Percentiles rank a stretch among this genome's conserved stretches.
Conservation (phyloP, 164 flowering plant species). For the Vitis cinerea region DNA sequence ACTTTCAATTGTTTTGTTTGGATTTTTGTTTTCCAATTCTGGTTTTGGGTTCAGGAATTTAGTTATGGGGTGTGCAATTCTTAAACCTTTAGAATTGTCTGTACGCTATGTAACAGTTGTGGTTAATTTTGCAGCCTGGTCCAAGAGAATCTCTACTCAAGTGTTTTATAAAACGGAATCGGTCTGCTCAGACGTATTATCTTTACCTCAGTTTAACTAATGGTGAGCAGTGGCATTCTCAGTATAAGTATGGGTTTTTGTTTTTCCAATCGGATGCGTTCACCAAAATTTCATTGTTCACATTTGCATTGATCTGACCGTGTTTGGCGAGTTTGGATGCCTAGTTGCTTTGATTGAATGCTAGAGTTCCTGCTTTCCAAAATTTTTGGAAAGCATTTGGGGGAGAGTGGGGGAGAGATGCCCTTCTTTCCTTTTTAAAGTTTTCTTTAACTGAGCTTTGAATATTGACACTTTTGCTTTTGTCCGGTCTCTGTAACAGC, state of each 20-base stretch:
- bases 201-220: conserved; percentile 71
- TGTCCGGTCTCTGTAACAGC: conserved; percentile 35
- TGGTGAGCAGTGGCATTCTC: conserved; percentile 40
- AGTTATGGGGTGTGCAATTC: too few species aligned
- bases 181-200: conserved; percentile 59
- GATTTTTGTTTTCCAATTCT: background rate
- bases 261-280: too few species aligned
- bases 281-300: too few species aligned
- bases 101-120: background rate
- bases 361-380: background rate
- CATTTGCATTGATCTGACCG: background rate
- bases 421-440: too few species aligned
- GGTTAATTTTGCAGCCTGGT: conserved; percentile 69
- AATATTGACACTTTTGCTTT: background rate
- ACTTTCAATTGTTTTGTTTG: background rate
- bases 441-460: too few species aligned
- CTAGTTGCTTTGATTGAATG: too few species aligned
- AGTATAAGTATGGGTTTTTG: background rate
- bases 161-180: conserved; percentile 80
- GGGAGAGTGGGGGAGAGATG: too few species aligned
- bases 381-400: background rate
- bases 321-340: background rate
- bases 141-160: conserved; percentile 69
- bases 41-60: background rate
- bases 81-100: conserved; percentile 1